Conservation (phyloP, 2,329 filamentous ascomycete species). For the Colletotrichum falcatum region DNA sequence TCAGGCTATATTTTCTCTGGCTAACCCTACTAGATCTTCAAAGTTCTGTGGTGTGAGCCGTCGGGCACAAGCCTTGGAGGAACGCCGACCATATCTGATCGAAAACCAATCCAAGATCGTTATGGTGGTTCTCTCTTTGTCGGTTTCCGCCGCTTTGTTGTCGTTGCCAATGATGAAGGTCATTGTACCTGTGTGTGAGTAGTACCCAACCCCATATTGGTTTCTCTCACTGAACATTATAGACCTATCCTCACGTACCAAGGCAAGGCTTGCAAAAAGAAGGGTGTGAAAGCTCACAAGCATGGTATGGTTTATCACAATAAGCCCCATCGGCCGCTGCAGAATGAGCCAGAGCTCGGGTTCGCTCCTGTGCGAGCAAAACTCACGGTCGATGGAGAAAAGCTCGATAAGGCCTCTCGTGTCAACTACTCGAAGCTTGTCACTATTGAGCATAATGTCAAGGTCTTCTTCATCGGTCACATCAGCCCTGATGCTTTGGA, state of each 20-base stretch:
- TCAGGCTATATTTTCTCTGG: not conserved
- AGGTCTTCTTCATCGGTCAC: conserved; percentile 67
- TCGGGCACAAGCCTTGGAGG: conserved; percentile 51
- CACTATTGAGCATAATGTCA: conserved; percentile 69
- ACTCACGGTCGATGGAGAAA: conserved; percentile 58
- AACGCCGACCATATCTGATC: conserved; percentile 49
- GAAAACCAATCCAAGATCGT: conserved; percentile 50
- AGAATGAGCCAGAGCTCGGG: conserved; percentile 62
- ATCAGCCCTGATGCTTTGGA: conserved; percentile 56
- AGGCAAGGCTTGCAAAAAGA: conserved; percentile 64
- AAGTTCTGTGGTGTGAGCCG: conserved; percentile 67
- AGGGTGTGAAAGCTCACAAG: conserved; percentile 62
- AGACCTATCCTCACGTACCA: conserved; percentile 69
- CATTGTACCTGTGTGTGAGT: conserved; percentile 69
- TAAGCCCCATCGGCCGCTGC: conserved; percentile 46
- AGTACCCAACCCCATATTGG: not conserved
- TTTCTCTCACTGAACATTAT: conserved; percentile 14
- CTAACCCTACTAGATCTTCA: conserved; percentile 60
- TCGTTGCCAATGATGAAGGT: conserved; percentile 63
- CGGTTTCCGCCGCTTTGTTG: conserved; percentile 66
- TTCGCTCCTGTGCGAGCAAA: conserved; percentile 59
- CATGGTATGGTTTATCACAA: conserved; percentile 64
- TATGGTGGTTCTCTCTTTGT: conserved; percentile 57
- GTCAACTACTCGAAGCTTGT: conserved; percentile 69
- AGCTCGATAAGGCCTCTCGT: conserved; percentile 62